Evolutionary conservation across 2,329 filamentous ascomycete genomes (phyloP), one percentile per base, ranked within the genome.

Genomic region (Tolypocladium tundrense): DNA sequence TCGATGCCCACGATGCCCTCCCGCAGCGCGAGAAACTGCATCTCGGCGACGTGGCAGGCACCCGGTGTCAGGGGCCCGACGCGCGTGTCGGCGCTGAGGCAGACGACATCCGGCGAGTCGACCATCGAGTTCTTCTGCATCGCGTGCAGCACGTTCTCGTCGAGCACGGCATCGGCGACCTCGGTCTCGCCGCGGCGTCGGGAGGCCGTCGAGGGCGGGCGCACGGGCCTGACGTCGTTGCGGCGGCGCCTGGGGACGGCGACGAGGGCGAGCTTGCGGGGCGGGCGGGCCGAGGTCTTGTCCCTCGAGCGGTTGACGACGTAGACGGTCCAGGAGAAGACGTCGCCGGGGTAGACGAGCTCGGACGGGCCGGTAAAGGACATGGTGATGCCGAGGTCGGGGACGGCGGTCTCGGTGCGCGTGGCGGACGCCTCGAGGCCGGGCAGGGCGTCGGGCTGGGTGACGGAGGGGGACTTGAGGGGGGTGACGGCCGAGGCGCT

Each of bases 241-340:
- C 83, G 79, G 33, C 84, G 80, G 9, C 87, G 81, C 65, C 82
- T 85, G 4, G 87, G 85, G 3, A 91, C 77, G 5, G 84, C 83
- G 33, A 88, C 72, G 24, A 93, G 77, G 33, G 88, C 87, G 42
- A 94, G 78, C 66, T 90, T 89, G 55, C 88, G 83, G 3, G 81
- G 73, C 2, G 74, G 67, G 0, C 70, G 64, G 40, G 77, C 73
- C n/a, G 48, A 52, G 10, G 60, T 64, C 58, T 66, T 72, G 35
- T 74, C 79, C 45, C 75, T 74, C 53, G 82, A 84, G 54, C 87
- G 83, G 70, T 93, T 94, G 62, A 90, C 86, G 42, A 92, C 85
- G 66, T 90, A 88, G 19, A 92, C 79, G 40, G 80, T 81, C 86
- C 90, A 90, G 45, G 77, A 75, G 69, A 94, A 91, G 54, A 85